phyloP scores from a whole-genome alignment of 139 green algal species.

The Yamagishiella unicocca region DNA sequence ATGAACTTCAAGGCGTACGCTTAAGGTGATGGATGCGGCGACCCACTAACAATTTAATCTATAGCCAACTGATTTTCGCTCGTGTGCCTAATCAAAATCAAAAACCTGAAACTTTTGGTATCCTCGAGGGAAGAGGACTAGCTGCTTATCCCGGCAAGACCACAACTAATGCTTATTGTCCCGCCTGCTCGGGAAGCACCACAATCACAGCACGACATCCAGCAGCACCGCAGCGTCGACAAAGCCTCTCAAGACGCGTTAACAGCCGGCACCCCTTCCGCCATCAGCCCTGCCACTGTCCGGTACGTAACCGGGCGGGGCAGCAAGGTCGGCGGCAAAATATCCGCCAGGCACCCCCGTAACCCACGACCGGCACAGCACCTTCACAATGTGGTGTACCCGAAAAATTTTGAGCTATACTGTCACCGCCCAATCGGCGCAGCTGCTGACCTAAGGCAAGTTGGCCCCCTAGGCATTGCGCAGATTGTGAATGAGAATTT shows the following conservation, averaged over 20 bases:
- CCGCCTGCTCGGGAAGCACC: background rate
- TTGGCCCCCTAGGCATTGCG: no score
- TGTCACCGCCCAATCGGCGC: no score
- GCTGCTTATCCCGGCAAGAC: slow-evolving; percentile 32
- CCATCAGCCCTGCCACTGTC: slow-evolving; percentile 38
- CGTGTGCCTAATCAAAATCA: no score
- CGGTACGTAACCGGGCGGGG: background rate
- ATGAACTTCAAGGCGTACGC: no score
- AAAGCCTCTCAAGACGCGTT: slow-evolving; percentile 34
- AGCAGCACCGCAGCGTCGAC: slow-evolving; percentile 19
- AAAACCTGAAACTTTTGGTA: background rate
- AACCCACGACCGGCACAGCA: background rate
- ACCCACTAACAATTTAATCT: background rate
- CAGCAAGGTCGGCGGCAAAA: background rate
- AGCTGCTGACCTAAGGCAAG: no score
- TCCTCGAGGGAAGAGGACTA: slow-evolving; percentile 15
- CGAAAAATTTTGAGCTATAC: no score
- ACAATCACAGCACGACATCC: slow-evolving; percentile 40
- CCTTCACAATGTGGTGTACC: slow-evolving; percentile 15
- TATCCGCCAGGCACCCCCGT: background rate
- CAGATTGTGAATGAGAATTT: no score
- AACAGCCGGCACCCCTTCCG: slow-evolving; percentile 21
- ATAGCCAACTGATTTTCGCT: no score
- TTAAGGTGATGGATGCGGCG: no score
- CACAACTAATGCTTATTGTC: background rate